Evolutionary conservation across 2,329 filamentous ascomycete genomes (phyloP).

Genomic region (Colletotrichum neosansevieriae): DNA sequence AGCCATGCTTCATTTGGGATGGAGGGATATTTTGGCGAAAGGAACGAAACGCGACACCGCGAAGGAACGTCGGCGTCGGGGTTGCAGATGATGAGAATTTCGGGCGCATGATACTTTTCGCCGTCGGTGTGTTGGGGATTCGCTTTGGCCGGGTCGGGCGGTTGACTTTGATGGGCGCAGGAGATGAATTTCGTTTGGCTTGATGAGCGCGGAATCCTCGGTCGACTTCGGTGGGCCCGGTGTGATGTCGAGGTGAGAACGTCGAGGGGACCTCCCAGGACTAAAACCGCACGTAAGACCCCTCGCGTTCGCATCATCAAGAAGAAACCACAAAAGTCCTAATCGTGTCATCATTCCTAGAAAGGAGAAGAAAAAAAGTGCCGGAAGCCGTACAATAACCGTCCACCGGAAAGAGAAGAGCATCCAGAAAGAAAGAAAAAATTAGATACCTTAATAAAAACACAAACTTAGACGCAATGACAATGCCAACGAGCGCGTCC

Average conservation of each 20-base stretch:
- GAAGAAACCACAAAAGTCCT: conserved; percentile 1
- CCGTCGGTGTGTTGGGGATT: no score
- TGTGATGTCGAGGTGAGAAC: conserved; percentile 2
- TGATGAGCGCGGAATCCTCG: conserved; percentile 5
- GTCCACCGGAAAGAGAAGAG: neutral
- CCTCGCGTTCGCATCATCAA: conserved; percentile 6
- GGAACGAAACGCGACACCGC: neutral
- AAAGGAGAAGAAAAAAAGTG: neutral
- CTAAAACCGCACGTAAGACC: neutral
- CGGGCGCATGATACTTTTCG: no score
- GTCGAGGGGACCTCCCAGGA: neutral
- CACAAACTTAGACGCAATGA: neutral
- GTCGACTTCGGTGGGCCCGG: conserved; percentile 1
- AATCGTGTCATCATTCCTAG: conserved; percentile 33
- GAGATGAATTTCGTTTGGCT: neutral
- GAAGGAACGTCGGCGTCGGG: neutral
- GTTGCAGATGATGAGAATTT: neutral
- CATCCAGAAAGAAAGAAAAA: neutral
- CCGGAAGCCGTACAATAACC: neutral
- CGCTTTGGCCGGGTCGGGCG: no score
- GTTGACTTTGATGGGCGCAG: no score
- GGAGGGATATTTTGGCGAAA: neutral
- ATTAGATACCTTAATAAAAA: conserved; percentile 9
- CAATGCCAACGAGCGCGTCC: conserved; percentile 8
- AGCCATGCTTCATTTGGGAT: no score